phyloP scores from a whole-genome alignment of 2,329 filamentous ascomycete species.

The Neophaeococcomyces mojaviensis region DNA sequence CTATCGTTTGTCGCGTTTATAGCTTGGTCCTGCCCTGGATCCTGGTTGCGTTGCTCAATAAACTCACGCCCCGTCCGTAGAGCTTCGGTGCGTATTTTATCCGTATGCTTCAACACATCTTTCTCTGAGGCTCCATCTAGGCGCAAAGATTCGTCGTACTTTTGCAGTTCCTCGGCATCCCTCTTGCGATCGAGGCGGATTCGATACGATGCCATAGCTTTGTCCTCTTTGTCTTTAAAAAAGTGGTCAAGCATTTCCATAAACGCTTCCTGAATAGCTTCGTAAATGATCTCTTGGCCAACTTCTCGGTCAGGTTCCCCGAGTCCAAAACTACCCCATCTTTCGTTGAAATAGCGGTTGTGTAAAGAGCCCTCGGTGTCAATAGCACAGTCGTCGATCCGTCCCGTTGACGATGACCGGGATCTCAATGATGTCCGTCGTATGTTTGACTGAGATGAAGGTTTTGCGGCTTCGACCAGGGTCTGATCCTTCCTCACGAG shows the following conservation, averaged over 20 bases:
- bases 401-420: constrained; percentile 69
- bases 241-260: constrained; percentile 85
- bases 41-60: too few relatives aligned
- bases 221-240: constrained; percentile 72
- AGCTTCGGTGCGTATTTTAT: constrained; percentile 16
- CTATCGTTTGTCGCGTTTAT: background rate
- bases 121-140: constrained; percentile 26
- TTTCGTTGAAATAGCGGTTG: constrained; percentile 56
- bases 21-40: background rate
- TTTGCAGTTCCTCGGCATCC: constrained; percentile 38
- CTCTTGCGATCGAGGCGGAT: constrained; percentile 56
- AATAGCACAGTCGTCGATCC: constrained; percentile 63
- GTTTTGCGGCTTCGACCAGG: constrained; percentile 6
- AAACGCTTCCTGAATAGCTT: constrained; percentile 84
- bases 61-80: constrained; percentile 11
- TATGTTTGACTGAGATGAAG: constrained; percentile 11
- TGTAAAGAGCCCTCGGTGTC: constrained; percentile 49
- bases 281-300: constrained; percentile 81
- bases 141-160: constrained; percentile 24
- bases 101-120: constrained; percentile 23
- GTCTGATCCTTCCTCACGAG: constrained; percentile 19
- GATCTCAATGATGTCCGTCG: constrained; percentile 48
- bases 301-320: constrained; percentile 74
- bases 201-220: constrained; percentile 59
- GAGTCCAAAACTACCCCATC: constrained; percentile 71